Base-by-base conservation (phyloP, 495 filamentous ascomycete species). In the Aspergillus bertholletiae region DNA sequence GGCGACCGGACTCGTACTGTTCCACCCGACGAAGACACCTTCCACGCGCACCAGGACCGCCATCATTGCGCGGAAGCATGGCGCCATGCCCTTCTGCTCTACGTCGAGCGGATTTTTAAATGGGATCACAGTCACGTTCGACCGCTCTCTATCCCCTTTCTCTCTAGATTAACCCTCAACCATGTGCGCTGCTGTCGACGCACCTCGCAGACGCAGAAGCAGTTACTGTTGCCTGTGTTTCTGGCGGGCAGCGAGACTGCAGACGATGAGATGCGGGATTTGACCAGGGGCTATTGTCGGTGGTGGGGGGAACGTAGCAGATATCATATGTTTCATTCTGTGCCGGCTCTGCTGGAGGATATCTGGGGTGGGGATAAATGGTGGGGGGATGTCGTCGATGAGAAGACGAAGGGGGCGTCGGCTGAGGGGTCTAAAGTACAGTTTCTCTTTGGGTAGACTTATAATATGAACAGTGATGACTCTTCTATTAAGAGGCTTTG, bases 31-130 rank as follows among this genome's bases (percentile, higher is more conserved):
- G 60, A 56, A 48, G 60, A 56, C 17, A 37, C 27, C 39, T 48
- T 64, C 30, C 64, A 70, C 18, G 56, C 63, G 20, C 45, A 60
- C 26, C 62, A 60, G 48, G 67, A 68, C 50, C 55, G 54, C n/a
- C 51, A 59, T n/a, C 57, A 70, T 53, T 67, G 64, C 49, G 59
- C 63, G 7, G 59, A 70, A 46, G 62, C 67, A 20, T 70, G 65
- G 67, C 46, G 67, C 54, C 57, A 58, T 51, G 54, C 57, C 2
- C 53, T 68, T n/a, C 58, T 70, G n/a, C n/a, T n/a, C n/a, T n/a
- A n/a, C n/a, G n/a, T n/a, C n/a, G n/a, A n/a, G n/a, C n/a, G n/a
- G n/a, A n/a, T n/a, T n/a, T n/a, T n/a, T n/a, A n/a, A n/a, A n/a
- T n/a, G n/a, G n/a, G n/a, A n/a, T n/a, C n/a, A n/a, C n/a, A n/a